These are phyloP conservation scores for Psilocybe subaeruginosa DNA, from an alignment of 768 basidiomycete genomes.

Conservation along the genomic window DNA sequence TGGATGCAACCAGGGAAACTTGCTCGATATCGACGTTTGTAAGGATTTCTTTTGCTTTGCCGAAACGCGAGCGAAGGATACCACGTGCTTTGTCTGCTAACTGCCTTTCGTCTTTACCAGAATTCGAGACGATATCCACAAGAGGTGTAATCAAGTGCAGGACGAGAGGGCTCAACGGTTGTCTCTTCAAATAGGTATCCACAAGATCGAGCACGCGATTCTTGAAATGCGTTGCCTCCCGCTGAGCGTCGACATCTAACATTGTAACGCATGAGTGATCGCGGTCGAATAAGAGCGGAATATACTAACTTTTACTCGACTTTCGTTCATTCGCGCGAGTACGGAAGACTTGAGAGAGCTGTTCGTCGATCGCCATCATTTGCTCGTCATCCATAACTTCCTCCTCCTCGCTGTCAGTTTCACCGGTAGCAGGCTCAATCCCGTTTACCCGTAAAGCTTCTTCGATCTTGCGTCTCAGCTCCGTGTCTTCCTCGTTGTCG, in stretches of 20 bases:
- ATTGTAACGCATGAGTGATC: neutral
- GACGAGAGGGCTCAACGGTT: slow-evolving; percentile 71
- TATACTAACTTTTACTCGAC: slow-evolving; percentile 62
- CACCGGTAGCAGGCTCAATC: slow-evolving; percentile 56
- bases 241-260: slow-evolving; percentile 67
- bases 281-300: neutral
- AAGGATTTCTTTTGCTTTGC: slow-evolving; percentile 73
- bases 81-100: slow-evolving; percentile 87
- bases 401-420: slow-evolving; percentile 62
- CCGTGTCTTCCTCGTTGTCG: slow-evolving; percentile 56
- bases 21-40: slow-evolving; percentile 46
- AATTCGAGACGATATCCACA: slow-evolving; percentile 69
- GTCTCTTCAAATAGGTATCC: slow-evolving; percentile 80
- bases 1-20: slow-evolving; percentile 50
- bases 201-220: slow-evolving; percentile 95
- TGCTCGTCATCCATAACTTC: slow-evolving; percentile 94
- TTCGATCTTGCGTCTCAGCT: slow-evolving; percentile 70
- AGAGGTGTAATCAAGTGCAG: slow-evolving; percentile 75
- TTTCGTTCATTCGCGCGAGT: slow-evolving; percentile 64
- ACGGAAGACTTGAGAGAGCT: slow-evolving; percentile 87
- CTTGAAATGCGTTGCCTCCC: slow-evolving; percentile 95
- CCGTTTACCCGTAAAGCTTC: slow-evolving; percentile 65
- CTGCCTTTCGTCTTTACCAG: slow-evolving; percentile 79
- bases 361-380: slow-evolving; percentile 96
- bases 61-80: slow-evolving; percentile 73